Evolutionary conservation across 2,329 filamentous ascomycete species (phyloP).

Genomic region (Nothophoma quercina): DNA sequence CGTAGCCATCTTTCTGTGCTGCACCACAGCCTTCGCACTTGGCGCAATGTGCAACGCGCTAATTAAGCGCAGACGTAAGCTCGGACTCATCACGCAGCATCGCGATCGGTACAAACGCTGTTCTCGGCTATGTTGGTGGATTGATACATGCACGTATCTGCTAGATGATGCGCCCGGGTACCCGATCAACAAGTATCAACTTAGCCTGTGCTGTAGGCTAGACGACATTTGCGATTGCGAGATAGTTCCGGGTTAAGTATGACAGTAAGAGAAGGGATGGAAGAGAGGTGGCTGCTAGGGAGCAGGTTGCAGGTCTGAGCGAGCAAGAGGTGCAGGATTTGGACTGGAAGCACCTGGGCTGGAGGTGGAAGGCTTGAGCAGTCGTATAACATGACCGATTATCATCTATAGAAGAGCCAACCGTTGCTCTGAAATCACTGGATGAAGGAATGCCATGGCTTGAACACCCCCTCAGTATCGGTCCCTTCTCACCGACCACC

Average conservation of each 20-base stretch:
- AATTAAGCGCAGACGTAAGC: slow-evolving; percentile 73
- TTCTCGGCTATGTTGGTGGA: slow-evolving; percentile 73
- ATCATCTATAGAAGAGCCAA: too few species aligned
- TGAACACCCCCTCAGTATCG: slow-evolving; percentile 3
- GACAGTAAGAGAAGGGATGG: slow-evolving; percentile 67
- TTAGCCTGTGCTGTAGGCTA: slow-evolving; percentile 60
- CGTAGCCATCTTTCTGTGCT: slow-evolving; percentile 71
- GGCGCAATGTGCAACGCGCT: slow-evolving; percentile 69
- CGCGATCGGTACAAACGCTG: slow-evolving; percentile 52
- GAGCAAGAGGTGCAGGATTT: slow-evolving; percentile 64
- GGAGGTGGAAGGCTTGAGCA: slow-evolving; percentile 60
- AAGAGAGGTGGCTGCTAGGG: slow-evolving; percentile 56
- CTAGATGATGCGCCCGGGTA: slow-evolving; percentile 68
- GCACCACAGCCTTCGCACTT: slow-evolving; percentile 65
- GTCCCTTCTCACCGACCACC: slow-evolving; percentile 8
- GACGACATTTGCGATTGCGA: slow-evolving; percentile 20
- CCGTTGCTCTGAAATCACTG: too few species aligned
- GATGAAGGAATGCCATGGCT: too few species aligned
- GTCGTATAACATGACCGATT: not conserved
- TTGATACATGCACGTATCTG: slow-evolving; percentile 70
- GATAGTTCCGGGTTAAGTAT: slow-evolving; percentile 65
- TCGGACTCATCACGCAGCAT: slow-evolving; percentile 67
- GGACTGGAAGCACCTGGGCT: slow-evolving; percentile 69
- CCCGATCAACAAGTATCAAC: slow-evolving; percentile 73
- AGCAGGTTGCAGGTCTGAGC: slow-evolving; percentile 60